phyloP scores from a whole-genome alignment of 306 rosid species.

The Inga oerstediana region DNA sequence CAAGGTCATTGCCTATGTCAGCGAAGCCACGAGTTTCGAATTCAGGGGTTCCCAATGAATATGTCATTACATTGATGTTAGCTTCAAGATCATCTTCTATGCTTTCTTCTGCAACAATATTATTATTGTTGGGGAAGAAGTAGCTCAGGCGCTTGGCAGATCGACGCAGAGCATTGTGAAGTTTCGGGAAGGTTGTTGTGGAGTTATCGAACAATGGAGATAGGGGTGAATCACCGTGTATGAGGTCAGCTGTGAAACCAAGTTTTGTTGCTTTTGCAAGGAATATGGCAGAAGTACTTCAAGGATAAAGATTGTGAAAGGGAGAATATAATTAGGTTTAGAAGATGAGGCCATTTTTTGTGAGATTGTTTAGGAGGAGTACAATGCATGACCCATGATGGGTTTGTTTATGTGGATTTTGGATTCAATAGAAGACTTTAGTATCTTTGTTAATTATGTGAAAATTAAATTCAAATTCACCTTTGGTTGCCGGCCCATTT shows the following conservation, averaged over 20 bases:
- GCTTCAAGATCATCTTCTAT: background rate
- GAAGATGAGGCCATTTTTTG: background rate
- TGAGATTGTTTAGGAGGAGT: background rate
- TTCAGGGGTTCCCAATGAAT: background rate
- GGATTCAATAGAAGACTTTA: too few species aligned
- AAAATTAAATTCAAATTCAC: too few species aligned
- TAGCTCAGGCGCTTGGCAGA: slow-evolving; percentile 7
- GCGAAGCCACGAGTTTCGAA: background rate
- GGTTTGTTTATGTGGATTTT: too few species aligned
- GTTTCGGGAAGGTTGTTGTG: slow-evolving; percentile 4
- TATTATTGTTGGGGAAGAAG: background rate
- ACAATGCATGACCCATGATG: too few species aligned
- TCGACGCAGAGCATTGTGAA: slow-evolving; percentile 28
- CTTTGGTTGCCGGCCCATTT: too few species aligned
- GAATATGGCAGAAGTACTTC: background rate
- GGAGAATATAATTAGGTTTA: background rate
- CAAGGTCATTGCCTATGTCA: background rate
- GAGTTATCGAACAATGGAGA: slow-evolving; percentile 45
- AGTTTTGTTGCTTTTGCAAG: background rate
- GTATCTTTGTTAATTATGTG: too few species aligned
- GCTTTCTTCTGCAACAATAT: too few species aligned
- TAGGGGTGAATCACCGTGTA: slow-evolving; percentile 48
- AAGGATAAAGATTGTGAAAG: background rate
- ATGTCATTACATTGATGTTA: background rate
- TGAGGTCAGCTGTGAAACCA: slow-evolving; percentile 24